phyloP scores from a whole-genome alignment of 2,329 filamentous ascomycete genomes.

The Trichoderma sp. region DNA sequence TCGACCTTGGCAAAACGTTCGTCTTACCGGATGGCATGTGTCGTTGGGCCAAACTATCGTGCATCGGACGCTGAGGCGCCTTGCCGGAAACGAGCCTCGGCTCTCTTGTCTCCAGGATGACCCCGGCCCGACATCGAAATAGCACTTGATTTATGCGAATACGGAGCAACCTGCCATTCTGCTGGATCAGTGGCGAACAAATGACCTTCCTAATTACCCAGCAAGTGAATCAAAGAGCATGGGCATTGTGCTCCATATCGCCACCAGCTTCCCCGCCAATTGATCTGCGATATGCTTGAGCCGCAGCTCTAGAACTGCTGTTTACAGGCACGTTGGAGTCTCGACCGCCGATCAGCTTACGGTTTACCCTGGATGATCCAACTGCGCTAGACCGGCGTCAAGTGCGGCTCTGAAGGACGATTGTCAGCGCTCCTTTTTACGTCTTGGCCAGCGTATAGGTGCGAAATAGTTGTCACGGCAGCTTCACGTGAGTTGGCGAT shows the following conservation, averaged over 20 bases:
- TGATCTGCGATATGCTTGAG: constrained; percentile 1
- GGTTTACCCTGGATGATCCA: neutral
- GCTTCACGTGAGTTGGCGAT: neutral
- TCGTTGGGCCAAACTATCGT: neutral
- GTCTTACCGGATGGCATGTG: neutral
- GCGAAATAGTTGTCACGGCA: neutral
- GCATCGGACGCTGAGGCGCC: neutral
- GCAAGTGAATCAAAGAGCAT: neutral
- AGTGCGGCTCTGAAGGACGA: neutral
- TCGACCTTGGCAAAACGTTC: neutral
- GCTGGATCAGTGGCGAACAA: neutral
- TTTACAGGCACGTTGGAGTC: neutral
- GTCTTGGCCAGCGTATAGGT: neutral
- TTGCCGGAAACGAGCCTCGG: neutral
- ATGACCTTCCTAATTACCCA: neutral
- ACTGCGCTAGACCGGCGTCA: neutral
- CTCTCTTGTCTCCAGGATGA: neutral
- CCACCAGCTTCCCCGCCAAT: constrained; percentile 3
- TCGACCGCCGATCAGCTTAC: neutral
- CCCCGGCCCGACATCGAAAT: neutral
- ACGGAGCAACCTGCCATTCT: neutral
- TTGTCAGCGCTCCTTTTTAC: neutral
- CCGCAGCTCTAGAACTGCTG: neutral
- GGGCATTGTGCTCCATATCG: constrained; percentile 4
- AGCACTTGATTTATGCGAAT: neutral